These are phyloP conservation scores for Aeminium ludgeri DNA, from an alignment of 495 filamentous ascomycete species.

Conservation along the genomic window DNA sequence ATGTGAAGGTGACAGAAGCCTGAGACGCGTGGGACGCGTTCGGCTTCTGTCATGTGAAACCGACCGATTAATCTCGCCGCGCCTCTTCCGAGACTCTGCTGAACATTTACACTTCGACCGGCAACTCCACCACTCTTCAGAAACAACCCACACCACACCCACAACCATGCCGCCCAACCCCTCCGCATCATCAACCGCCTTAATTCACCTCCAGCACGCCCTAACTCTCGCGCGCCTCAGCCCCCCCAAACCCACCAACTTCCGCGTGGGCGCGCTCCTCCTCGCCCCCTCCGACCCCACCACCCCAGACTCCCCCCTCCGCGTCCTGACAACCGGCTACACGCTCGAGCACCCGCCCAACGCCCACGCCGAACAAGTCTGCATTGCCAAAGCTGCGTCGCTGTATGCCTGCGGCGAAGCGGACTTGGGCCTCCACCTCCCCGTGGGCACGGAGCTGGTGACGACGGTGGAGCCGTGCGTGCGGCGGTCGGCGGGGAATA, in stretches of 20 bases:
- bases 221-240: slow-evolving; percentile 60
- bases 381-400: slow-evolving; percentile 56
- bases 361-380: slow-evolving; percentile 91
- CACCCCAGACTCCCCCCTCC: slow-evolving; percentile 23
- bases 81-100: too few species aligned
- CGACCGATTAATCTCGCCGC: too few species aligned
- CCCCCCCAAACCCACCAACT: slow-evolving; percentile 75
- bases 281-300: slow-evolving; percentile 26
- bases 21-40: too few species aligned
- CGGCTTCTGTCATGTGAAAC: too few species aligned
- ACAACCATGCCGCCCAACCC: slow-evolving; percentile 21
- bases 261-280: slow-evolving; percentile 76
- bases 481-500: slow-evolving; percentile 62
- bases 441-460: slow-evolving; percentile 48
- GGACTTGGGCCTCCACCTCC: slow-evolving; percentile 37
- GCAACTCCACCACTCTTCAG: too few species aligned
- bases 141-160: too few species aligned
- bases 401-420: slow-evolving; percentile 36
- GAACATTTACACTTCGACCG: too few species aligned
- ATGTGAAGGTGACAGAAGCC: too few species aligned
- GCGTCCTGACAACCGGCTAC: slow-evolving; percentile 67
- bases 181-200: too few species aligned
- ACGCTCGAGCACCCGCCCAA: slow-evolving; percentile 83
- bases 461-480: slow-evolving; percentile 92
- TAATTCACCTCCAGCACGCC: slow-evolving; percentile 45